Evolutionary conservation across 129 eudicot species (phyloP), one percentile per base, ranked within the genome.

Genomic region (Artemisia argyi): DNA sequence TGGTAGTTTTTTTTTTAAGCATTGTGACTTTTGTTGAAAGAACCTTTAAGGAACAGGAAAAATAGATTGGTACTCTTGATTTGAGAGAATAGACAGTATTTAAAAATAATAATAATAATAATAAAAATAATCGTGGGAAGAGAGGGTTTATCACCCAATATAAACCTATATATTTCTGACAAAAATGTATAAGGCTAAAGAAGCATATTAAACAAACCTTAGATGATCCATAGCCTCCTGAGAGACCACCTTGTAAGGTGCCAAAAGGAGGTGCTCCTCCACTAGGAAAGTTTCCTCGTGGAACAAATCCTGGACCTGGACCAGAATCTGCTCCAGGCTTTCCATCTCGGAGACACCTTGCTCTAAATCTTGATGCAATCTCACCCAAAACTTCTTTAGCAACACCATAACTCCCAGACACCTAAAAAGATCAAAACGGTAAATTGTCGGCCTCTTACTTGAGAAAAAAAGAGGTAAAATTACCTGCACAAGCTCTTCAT

Each of bases 401-500:
- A 54, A 84, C 85, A 52, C 80, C 87, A 65, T 77, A 79, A 72
- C 71, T 84, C 73, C 94, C 96, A 52, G 96, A 85, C 71, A 89
- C 82, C 96, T 89, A 74, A 68, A 66, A 74, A 44, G 17, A 59
- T 63, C 64, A 54, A 1, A 50, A 30, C 24, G 12, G 66, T 71
- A 44, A 53, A 54, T 17, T 9, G 69, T 24, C 63, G 60, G 28
- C 24, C 35, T 3, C 48, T 48, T 54, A 47, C 26, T 64, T 49
- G 39, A 28, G 67, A 53, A 68, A 53, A 4, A 63, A 10, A 53
- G 35, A 1, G 3, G 59, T 10, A 26, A 12, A 6, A 68, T 79
- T 51, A 91, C 97, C 91, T 88, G 95, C 67, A 91, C 97, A 78
- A 91, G 97, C 83, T 91, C 97, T 78, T 91, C 97, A 73, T 91